These are phyloP conservation scores for Trametes punicea DNA, from an alignment of 768 basidiomycete genomes.

Conservation along the genomic window DNA sequence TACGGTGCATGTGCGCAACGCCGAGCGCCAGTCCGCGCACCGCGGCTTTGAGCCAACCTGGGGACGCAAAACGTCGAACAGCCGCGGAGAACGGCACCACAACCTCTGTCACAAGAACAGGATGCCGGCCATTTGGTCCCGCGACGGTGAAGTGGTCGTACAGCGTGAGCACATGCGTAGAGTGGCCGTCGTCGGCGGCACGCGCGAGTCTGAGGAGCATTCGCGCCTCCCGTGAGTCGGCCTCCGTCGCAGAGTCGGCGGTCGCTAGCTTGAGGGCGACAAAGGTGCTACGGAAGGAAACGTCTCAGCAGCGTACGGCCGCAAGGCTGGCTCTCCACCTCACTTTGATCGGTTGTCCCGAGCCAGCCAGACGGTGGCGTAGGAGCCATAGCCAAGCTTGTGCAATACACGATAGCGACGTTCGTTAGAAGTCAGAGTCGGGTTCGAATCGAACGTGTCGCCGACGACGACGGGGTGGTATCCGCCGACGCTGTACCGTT, in stretches of 20 bases:
- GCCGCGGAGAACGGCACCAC: constrained; percentile 41
- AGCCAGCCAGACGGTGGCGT: constrained; percentile 41
- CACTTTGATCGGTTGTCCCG: constrained; percentile 20
- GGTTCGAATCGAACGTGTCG: constrained; percentile 37
- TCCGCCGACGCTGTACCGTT: constrained; percentile 49
- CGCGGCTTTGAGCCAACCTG: constrained; percentile 18
- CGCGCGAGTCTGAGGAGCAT: constrained; percentile 19
- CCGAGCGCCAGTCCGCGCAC: neutral
- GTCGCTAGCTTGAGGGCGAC: constrained; percentile 34
- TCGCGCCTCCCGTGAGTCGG: constrained; percentile 15
- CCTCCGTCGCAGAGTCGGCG: neutral
- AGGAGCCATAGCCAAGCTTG: constrained; percentile 45
- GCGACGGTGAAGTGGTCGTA: constrained; percentile 44
- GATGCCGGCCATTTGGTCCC: constrained; percentile 51
- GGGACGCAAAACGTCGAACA: constrained; percentile 32
- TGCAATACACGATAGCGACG: constrained; percentile 47
- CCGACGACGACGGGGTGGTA: constrained; percentile 51
- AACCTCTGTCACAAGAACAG: constrained; percentile 45
- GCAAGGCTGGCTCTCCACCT: neutral
- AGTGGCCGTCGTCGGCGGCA: constrained; percentile 1
- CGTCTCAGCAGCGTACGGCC: neutral
- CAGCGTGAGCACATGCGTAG: constrained; percentile 28
- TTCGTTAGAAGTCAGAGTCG: constrained; percentile 3
- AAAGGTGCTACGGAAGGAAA: neutral
- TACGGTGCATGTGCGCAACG: constrained; percentile 29